Percentiles rank a stretch among this genome's conserved stretches.
phyloP scores from a whole-genome alignment of 1,284 basidiomycete genomes.

The Fomitiporia mediterranea region DNA sequence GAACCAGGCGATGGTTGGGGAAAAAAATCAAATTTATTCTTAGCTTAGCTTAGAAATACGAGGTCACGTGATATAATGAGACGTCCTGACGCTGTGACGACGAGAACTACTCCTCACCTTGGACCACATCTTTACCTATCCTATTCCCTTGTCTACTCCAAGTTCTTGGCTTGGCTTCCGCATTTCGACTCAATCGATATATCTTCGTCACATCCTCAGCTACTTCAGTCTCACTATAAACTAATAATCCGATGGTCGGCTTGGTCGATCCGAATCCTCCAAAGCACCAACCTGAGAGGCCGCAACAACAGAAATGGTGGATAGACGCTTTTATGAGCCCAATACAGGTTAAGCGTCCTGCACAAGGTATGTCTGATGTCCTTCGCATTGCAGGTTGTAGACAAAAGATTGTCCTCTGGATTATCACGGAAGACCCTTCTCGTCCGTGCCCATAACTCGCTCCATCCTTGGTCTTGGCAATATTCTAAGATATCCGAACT shows the following conservation, averaged over 20 bases:
- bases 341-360: constrained; percentile 13
- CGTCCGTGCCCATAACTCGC: too few relatives aligned
- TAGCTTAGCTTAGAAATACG: not conserved
- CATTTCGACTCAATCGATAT: not conserved
- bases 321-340: constrained; percentile 10
- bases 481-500: not conserved
- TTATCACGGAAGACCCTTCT: too few relatives aligned
- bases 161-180: not conserved
- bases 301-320: constrained; percentile 9
- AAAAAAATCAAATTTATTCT: constrained; percentile 29
- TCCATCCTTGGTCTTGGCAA: too few relatives aligned
- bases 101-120: not conserved
- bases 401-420: too few relatives aligned
- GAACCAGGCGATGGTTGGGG: not conserved
- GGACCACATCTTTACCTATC: not conserved
- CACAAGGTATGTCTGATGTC: constrained; percentile 15
- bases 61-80: not conserved
- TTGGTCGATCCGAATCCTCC: constrained; percentile 9
- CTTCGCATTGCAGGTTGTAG: not conserved
- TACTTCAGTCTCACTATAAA: not conserved
- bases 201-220: not conserved
- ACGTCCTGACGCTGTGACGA: not conserved
- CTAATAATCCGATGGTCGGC: constrained; percentile 11
- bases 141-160: not conserved
- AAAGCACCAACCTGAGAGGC: constrained; percentile 14